phyloP scores from a whole-genome alignment of 805 yeast genomes.

The Diddensiella caesifluorescens region DNA sequence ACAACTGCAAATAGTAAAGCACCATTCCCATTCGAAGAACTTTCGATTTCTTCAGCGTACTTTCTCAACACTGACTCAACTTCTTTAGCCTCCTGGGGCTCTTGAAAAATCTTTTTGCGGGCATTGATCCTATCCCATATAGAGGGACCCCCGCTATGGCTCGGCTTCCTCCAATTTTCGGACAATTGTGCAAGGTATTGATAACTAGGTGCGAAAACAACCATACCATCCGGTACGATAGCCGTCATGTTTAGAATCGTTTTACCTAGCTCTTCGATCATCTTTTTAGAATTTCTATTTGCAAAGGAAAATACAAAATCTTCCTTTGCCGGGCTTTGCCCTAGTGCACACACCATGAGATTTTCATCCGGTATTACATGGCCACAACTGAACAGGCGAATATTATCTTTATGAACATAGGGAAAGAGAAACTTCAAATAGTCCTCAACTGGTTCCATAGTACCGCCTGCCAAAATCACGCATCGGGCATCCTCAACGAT shows the following conservation, averaged over 20 bases:
- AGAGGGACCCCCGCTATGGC: constrained; percentile 5
- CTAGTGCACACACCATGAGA: constrained; percentile 54
- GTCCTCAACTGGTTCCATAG: constrained; percentile 86
- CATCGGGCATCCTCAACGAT: constrained; percentile 61
- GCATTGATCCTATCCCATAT: constrained; percentile 28
- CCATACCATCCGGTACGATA: constrained; percentile 66
- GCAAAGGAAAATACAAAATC: constrained; percentile 65
- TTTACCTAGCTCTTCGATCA: constrained; percentile 50
- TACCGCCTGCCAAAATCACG: constrained; percentile 86
- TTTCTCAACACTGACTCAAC: constrained; percentile 45
- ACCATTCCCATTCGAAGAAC: constrained; percentile 39
- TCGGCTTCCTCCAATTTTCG: constrained; percentile 44
- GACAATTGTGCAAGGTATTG: constrained; percentile 54
- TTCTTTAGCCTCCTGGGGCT: constrained; percentile 40
- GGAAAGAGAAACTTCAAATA: constrained; percentile 65
- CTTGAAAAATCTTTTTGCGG: constrained; percentile 44
- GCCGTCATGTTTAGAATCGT: constrained; percentile 40
- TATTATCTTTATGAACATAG: constrained; percentile 36
- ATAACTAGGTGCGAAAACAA: constrained; percentile 82
- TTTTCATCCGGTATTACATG: constrained; percentile 76
- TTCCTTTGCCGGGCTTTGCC: constrained; percentile 23
- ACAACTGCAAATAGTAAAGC: constrained; percentile 78
- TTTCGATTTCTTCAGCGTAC: constrained; percentile 43
- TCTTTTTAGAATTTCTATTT: constrained; percentile 43
- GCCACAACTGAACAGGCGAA: constrained; percentile 64